Evolutionary conservation across 345 rosid genomes (phyloP), one percentile per base, ranked within the genome.

Genomic region (Rhodamnia argentea): DNA sequence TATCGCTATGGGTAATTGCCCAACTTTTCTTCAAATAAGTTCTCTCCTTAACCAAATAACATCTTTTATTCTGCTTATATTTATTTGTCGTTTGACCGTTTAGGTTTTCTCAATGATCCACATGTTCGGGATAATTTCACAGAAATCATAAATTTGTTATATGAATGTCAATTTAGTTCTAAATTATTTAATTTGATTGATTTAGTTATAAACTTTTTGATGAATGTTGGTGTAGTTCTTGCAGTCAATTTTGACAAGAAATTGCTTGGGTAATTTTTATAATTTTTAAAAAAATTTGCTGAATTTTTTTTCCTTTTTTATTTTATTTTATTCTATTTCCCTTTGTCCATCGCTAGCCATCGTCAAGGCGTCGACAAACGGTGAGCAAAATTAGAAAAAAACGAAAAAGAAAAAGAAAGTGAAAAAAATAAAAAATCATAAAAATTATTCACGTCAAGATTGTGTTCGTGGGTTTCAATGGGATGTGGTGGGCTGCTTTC

Each of bases 101-200:
- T 58, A 6, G 24, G n/a, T 29, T 58, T 26, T 13, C 40, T 24
- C 15, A 12, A 0, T 1, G 15, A 58, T 4, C 64, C 2, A 58
- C 7, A 11, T 58, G 15, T 13, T 26, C 3, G 24, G 29, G 16
- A 26, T 26, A 26, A 58, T 58, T 58, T 0, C 0, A 24, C 26
- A 58, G 23, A 53, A 53, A 58, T 24, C 4, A 1, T 4, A 13
- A 52, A 52, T 14, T 0, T 52, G 15, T 52, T 52, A 3, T 3
- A 59, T 0, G 3, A 0, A 59, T 59, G 26, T 13, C 7, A 59
- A 14, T 13, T 26, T 13, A 13, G 3, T 59, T 1, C 1, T n/a
- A 59, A 59, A 1, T 5, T 59, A 26, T 59, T n/a, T 6, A 5
- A 2, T 14, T 59, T 59, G 14, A 59, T n/a, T 1, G 11, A 58